These are phyloP conservation scores for Neonectria coccinea DNA, from an alignment of 2,329 filamentous ascomycete species.

Conservation along the genomic window DNA sequence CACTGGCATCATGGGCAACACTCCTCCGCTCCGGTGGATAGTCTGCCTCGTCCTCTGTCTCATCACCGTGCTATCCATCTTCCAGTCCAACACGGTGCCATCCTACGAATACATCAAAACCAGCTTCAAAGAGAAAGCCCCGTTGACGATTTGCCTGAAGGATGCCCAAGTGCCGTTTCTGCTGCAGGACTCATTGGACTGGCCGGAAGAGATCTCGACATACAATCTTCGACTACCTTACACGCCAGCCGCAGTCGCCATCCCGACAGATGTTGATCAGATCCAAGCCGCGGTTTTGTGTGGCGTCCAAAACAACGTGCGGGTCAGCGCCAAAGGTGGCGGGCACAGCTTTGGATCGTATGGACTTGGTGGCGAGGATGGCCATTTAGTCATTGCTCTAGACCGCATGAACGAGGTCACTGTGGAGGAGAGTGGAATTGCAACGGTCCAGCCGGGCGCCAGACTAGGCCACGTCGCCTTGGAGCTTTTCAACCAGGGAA, in stretches of 20 bases:
- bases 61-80: background rate
- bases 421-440: slow-evolving; percentile 30
- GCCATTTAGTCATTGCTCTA: slow-evolving; percentile 55
- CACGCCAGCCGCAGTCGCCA: slow-evolving; percentile 46
- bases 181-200: slow-evolving; percentile 36
- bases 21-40: background rate
- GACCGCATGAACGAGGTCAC: slow-evolving; percentile 53
- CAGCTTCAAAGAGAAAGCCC: background rate
- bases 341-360: slow-evolving; percentile 67
- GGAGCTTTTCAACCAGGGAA: slow-evolving; percentile 53
- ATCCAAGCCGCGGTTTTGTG: slow-evolving; percentile 60
- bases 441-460: slow-evolving; percentile 56
- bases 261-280: slow-evolving; percentile 51
- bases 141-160: slow-evolving; percentile 36
- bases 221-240: slow-evolving; percentile 50
- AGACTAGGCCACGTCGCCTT: slow-evolving; percentile 60
- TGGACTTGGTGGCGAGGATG: slow-evolving; percentile 56
- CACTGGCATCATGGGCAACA: background rate
- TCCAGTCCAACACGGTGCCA: background rate
- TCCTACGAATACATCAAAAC: background rate
- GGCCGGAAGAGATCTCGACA: slow-evolving; percentile 48
- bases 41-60: background rate
- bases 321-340: slow-evolving; percentile 63
- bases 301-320: slow-evolving; percentile 54
- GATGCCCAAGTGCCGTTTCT: slow-evolving; percentile 36